Evolutionary conservation across 2,329 filamentous ascomycete genomes (phyloP), one percentile per base, ranked within the genome.

Genomic region (Fusarium chlamydosporum): DNA sequence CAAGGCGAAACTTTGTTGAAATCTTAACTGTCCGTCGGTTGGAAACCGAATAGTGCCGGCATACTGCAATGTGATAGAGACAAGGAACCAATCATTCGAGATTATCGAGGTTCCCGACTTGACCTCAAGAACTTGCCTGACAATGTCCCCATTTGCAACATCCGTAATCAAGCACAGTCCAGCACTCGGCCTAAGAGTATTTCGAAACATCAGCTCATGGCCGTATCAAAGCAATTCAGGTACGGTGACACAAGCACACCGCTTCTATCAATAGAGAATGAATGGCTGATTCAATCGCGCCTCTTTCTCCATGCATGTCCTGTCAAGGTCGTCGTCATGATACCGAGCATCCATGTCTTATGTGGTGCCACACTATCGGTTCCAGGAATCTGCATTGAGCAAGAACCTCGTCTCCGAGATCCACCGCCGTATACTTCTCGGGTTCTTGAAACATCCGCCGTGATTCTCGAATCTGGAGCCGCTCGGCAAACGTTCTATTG

Each of bases 81-180:
- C 23, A 26, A 41, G 29, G 56, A 15, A 20, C 52, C 61, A 64
- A 57, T 63, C 58, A 48, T n/a, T 48, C 11, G 33, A 34, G 11
- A 35, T 29, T 16, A 38, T 20, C 33, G 42, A 15, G n/a, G 31
- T 59, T 46, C 23, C 20, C 18, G 56, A 41, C n/a, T 58, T 37
- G 8, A 27, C 23, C 23, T 23, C 23, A 40, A 62, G 15, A 34
- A 41, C 33, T 45, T 64, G 59, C 51, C 38, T 64, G 55, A 62
- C 51, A 4, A 20, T 37, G 37, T 50, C 31, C 37, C 58, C 60
- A 63, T 63, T 48, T 18, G 41, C 12, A 15, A 33, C 37, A 42
- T 63, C 60, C 50, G 61, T 65, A 69, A 67, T 70, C 60, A 64
- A 56, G 67, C 67, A 69, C 62, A 46, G 67, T 53, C 56, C 66